Conservation (phyloP, 2,329 filamentous ascomycete species). For the Trichophyton schoenleinii region DNA sequence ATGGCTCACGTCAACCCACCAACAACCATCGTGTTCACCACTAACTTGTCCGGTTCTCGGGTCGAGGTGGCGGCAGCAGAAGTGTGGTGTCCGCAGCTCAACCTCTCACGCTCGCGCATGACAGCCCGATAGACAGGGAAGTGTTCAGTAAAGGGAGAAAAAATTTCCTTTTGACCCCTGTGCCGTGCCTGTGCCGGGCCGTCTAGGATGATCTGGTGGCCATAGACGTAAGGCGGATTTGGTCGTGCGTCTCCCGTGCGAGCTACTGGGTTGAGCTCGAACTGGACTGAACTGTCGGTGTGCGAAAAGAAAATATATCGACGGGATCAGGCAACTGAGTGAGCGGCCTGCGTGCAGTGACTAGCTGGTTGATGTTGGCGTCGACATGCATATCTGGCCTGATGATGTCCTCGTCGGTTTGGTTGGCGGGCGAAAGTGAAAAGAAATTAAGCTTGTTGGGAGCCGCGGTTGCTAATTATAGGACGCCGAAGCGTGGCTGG, state of each 20-base stretch:
- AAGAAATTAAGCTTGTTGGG: not conserved
- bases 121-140: not conserved
- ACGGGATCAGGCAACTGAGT: too few species aligned
- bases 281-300: conserved; percentile 1
- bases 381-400: not conserved
- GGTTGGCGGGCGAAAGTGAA: not conserved
- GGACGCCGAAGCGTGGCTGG: too few species aligned
- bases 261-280: too few species aligned
- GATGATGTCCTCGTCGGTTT: not conserved
- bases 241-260: too few species aligned
- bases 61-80: not conserved
- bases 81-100: too few species aligned
- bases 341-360: too few species aligned
- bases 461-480: not conserved
- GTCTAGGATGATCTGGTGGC: not conserved
- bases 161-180: too few species aligned
- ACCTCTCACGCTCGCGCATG: not conserved
- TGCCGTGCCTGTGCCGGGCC: too few species aligned
- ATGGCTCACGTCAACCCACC: not conserved
- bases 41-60: not conserved
- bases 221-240: not conserved
- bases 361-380: too few species aligned
- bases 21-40: not conserved
- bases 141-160: too few species aligned
- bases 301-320: not conserved